Conservation (phyloP, 2,329 filamentous ascomycete species). For the Xylaria sp. region DNA sequence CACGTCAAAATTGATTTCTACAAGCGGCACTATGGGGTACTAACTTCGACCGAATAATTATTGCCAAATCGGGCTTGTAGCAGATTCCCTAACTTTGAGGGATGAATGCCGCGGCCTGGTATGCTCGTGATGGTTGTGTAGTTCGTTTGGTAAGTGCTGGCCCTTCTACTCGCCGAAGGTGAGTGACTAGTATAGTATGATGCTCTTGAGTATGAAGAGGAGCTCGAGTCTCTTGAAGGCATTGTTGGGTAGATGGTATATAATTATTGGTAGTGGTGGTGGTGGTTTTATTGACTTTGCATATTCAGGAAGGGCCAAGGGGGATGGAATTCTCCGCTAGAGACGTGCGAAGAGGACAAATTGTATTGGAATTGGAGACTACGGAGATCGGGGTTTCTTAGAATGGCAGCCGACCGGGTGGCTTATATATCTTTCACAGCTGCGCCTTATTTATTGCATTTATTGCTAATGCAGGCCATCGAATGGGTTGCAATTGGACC, state of each 20-base stretch:
- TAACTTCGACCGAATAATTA: slow-evolving; percentile 29
- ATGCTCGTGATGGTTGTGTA: slow-evolving; percentile 25
- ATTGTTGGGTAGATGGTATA: background rate
- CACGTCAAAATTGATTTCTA: background rate
- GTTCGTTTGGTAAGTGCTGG: background rate
- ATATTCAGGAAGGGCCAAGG: background rate
- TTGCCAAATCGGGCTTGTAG: slow-evolving; percentile 28
- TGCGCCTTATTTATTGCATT: background rate
- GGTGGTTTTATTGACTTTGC: background rate
- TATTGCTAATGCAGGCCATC: background rate
- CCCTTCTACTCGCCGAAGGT: background rate
- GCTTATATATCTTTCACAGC: slow-evolving; percentile 6
- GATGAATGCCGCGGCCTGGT: slow-evolving; percentile 30
- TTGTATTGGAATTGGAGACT: background rate
- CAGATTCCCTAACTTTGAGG: slow-evolving; percentile 24
- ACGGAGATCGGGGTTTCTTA: background rate
- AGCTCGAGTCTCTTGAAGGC: background rate
- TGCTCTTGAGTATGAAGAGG: background rate
- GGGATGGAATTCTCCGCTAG: too few species aligned
- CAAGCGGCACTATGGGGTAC: slow-evolving; percentile 5
- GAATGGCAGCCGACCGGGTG: slow-evolving; percentile 11
- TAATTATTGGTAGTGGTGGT: background rate
- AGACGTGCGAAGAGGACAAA: background rate
- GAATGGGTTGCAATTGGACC: background rate
- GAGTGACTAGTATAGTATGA: background rate